These are phyloP conservation scores for Venturia carpophila DNA, from an alignment of 2,329 filamentous ascomycete genomes.

Conservation along the genomic window DNA sequence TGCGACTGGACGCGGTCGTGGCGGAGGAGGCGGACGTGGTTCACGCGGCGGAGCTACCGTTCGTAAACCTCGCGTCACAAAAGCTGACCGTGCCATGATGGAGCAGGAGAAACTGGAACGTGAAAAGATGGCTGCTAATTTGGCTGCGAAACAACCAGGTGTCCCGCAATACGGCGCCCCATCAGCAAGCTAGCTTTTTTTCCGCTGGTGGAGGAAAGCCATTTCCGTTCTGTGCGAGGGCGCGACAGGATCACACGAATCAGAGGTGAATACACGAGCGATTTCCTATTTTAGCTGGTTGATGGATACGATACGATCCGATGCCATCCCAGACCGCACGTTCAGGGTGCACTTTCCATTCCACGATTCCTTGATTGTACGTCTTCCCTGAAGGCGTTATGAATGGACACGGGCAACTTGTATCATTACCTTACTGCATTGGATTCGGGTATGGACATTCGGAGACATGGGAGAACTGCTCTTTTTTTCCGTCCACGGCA, in stretches of 20 bases:
- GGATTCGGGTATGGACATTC: neutral
- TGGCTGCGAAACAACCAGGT: slow-evolving; percentile 39
- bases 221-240: neutral
- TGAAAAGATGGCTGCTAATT: slow-evolving; percentile 42
- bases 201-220: neutral
- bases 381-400: no score
- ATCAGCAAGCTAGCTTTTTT: neutral
- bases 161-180: neutral
- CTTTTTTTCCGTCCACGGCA: neutral
- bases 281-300: neutral
- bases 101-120: slow-evolving; percentile 74
- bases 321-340: no score
- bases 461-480: neutral
- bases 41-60: slow-evolving; percentile 66
- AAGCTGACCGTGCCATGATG: slow-evolving; percentile 72
- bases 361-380: no score
- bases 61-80: slow-evolving; percentile 77
- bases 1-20: slow-evolving; percentile 34
- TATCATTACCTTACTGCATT: no score
- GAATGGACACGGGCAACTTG: no score
- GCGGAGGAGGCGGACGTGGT: slow-evolving; percentile 51
- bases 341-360: no score
- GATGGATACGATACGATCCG: neutral
- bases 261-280: neutral
- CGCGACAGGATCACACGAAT: no score